These are phyloP conservation scores for Nidula niveotomentosa DNA, from an alignment of 1,284 basidiomycete genomes.

Conservation along the genomic window DNA sequence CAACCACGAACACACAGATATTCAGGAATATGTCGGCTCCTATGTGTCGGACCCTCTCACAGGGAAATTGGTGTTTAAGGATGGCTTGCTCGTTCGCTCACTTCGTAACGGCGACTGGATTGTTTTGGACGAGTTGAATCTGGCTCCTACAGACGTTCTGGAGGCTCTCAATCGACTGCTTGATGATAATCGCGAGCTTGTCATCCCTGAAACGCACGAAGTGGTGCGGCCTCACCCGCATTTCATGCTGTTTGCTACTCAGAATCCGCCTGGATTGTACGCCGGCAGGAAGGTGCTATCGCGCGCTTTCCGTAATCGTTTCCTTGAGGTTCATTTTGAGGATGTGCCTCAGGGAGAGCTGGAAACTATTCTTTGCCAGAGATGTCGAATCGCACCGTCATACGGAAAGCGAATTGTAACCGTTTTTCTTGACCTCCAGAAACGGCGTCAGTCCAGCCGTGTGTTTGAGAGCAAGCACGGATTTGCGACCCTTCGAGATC, in stretches of 20 bases:
- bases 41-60: constrained; percentile 93
- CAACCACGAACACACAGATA: constrained; percentile 99
- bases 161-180: constrained; percentile 96
- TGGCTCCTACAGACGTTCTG: constrained; percentile 97
- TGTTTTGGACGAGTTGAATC: constrained; percentile 96
- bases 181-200: constrained; percentile 96
- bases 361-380: constrained; percentile 89
- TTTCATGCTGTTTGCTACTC: constrained; percentile 98
- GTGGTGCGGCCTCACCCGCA: constrained; percentile 92
- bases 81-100: constrained; percentile 93
- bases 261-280: constrained; percentile 98
- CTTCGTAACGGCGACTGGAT: constrained; percentile 96
- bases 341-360: constrained; percentile 95
- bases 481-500: constrained; percentile 95
- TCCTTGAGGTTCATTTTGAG: constrained; percentile 97
- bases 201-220: constrained; percentile 97
- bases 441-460: constrained; percentile 85
- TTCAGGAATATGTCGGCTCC: constrained; percentile 97
- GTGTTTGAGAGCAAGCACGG: constrained; percentile 98
- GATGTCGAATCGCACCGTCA: constrained; percentile 89
- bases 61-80: constrained; percentile 93
- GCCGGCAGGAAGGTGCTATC: constrained; percentile 96
- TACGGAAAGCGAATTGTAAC: constrained; percentile 90
- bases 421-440: constrained; percentile 94
- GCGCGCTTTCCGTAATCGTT: constrained; percentile 97